phyloP scores from a whole-genome alignment of 2,329 filamentous ascomycete genomes.

The Dactylonectria estremocensis region DNA sequence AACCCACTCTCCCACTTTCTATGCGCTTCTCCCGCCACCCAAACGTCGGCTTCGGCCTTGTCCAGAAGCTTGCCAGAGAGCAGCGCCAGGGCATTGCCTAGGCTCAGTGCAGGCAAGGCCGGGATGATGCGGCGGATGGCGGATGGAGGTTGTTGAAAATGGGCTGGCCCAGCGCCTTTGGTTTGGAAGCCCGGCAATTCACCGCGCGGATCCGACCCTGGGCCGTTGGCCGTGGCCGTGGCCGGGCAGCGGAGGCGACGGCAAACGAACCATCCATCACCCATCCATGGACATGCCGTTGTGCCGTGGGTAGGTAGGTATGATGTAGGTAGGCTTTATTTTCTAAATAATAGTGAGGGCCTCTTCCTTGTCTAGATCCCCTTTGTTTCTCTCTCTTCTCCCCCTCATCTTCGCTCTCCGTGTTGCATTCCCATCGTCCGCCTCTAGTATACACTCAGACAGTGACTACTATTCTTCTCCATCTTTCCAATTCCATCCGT shows the following conservation, averaged over 20 bases:
- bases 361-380: neutral
- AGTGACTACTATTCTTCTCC: conserved; percentile 12
- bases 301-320: neutral
- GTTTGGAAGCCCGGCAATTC: conserved; percentile 42
- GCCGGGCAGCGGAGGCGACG: conserved; percentile 37
- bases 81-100: too few species aligned
- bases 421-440: conserved; percentile 20
- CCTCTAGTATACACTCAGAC: neutral
- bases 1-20: conserved; percentile 25
- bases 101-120: conserved; percentile 43
- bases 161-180: neutral
- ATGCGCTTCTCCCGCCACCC: conserved; percentile 16
- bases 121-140: conserved; percentile 25
- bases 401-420: too few species aligned
- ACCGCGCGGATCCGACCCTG: conserved; percentile 44
- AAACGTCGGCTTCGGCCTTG: neutral
- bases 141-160: neutral
- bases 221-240: conserved; percentile 10
- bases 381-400: neutral
- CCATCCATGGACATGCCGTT: conserved; percentile 24
- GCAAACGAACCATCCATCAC: conserved; percentile 34
- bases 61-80: neutral
- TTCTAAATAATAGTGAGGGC: too few species aligned
- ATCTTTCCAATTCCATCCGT: conserved; percentile 26
- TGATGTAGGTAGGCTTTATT: too few species aligned